Evolutionary conservation across 2,329 filamentous ascomycete genomes (phyloP).

Genomic region (Trichoderma atrobrunneum): DNA sequence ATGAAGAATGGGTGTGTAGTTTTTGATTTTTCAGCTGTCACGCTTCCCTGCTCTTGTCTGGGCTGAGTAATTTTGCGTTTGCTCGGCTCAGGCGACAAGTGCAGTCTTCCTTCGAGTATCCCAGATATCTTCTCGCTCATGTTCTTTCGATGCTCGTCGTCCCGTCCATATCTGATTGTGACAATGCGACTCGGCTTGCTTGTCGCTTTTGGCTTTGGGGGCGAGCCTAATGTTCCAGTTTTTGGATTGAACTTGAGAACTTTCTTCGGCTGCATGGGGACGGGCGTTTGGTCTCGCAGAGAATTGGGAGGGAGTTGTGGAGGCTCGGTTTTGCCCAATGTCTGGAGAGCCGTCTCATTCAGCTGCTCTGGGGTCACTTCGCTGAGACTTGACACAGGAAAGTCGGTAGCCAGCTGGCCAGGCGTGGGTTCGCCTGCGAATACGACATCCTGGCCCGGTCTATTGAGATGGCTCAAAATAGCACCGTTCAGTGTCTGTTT

Average conservation of each 20-base stretch:
- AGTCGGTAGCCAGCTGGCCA: slow-evolving; percentile 8
- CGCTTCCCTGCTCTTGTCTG: slow-evolving; percentile 20
- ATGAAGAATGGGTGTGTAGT: slow-evolving; percentile 45
- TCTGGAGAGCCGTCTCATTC: neutral
- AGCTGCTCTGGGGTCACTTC: slow-evolving; percentile 16
- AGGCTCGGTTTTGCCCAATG: slow-evolving; percentile 2
- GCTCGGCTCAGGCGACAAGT: slow-evolving; percentile 24
- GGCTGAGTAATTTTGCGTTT: neutral
- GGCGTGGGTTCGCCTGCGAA: neutral
- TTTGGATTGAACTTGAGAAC: slow-evolving; percentile 56
- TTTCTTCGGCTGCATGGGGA: slow-evolving; percentile 42
- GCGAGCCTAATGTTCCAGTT: slow-evolving; percentile 61
- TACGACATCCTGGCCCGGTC: neutral
- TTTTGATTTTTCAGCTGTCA: slow-evolving; percentile 27
- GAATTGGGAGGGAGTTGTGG: slow-evolving; percentile 7
- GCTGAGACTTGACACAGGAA: slow-evolving; percentile 22
- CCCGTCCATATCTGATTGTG: slow-evolving; percentile 57
- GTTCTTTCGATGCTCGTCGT: slow-evolving; percentile 41
- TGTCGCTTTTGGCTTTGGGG: slow-evolving; percentile 52
- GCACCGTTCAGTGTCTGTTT: slow-evolving; percentile 15
- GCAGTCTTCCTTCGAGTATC: slow-evolving; percentile 49
- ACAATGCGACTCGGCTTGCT: slow-evolving; percentile 44
- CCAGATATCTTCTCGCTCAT: slow-evolving; percentile 61
- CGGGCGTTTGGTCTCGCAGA: slow-evolving; percentile 19
- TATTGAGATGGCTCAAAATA: slow-evolving; percentile 21